Conservation (phyloP, 2,329 filamentous ascomycete genomes). For the Laburnicola sp. region DNA sequence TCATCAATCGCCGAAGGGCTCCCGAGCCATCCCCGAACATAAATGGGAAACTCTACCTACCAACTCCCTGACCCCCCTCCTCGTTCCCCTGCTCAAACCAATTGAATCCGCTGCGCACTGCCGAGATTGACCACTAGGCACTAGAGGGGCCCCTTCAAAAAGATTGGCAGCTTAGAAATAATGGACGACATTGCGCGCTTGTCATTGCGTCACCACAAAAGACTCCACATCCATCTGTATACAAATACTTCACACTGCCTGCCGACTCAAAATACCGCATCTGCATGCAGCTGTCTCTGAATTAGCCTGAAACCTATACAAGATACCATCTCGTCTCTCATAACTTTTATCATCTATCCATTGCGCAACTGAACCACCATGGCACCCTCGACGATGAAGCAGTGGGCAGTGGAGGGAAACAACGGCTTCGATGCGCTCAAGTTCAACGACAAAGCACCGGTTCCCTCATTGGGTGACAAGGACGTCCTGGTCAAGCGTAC, state of each 20-base stretch:
- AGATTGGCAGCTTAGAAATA: conserved; percentile 8
- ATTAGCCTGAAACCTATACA: not conserved
- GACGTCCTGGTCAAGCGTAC: conserved; percentile 70
- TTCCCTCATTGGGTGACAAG: conserved; percentile 67
- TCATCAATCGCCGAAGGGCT: not conserved
- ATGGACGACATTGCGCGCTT: not conserved
- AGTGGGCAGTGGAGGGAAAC: conserved; percentile 60
- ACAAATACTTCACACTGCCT: conserved; percentile 6
- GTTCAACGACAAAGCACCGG: conserved; percentile 53
- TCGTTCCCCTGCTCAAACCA: not conserved
- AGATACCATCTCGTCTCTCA: not conserved
- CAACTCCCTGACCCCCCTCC: not conserved
- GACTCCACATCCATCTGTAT: conserved; percentile 16
- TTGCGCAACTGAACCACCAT: conserved; percentile 20
- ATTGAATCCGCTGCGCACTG: not conserved
- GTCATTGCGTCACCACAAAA: conserved; percentile 18
- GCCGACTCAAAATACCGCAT: not conserved
- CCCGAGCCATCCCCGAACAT: not conserved
- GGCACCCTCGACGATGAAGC: conserved; percentile 54
- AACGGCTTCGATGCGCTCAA: conserved; percentile 65
- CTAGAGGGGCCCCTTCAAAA: not conserved
- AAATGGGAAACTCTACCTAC: not conserved
- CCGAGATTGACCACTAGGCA: not conserved
- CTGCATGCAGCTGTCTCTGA: not conserved
- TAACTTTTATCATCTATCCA: not conserved